Evolutionary conservation across 257 asterid genomes (phyloP).

Genomic region (Linaria vulgaris): DNA sequence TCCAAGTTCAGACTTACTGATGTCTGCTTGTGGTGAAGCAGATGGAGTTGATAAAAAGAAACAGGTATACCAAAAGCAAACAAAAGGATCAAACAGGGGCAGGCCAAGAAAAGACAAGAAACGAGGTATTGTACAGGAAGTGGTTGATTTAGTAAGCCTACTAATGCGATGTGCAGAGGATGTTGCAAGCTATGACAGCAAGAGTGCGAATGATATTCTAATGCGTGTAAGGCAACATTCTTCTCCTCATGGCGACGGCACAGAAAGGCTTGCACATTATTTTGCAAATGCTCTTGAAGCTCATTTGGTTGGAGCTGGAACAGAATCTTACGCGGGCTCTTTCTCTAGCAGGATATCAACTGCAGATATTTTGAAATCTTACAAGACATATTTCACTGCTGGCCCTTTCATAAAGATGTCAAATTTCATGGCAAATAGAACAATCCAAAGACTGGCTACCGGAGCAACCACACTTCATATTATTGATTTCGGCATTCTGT

Average conservation of each 20-base stretch:
- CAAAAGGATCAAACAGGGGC: constrained; percentile 30
- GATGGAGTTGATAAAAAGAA: constrained; percentile 2
- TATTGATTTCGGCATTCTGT: constrained; percentile 46
- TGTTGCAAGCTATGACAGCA: constrained; percentile 35
- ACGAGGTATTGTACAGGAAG: constrained; percentile 24
- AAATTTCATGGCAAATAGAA: constrained; percentile 39
- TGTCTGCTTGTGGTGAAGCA: neutral
- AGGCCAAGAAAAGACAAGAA: constrained; percentile 39
- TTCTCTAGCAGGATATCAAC: constrained; percentile 36
- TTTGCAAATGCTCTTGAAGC: constrained; percentile 53
- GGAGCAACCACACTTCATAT: constrained; percentile 40
- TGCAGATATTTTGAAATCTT: constrained; percentile 39
- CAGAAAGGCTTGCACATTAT: constrained; percentile 46
- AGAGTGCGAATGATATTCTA: constrained; percentile 28
- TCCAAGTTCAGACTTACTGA: neutral
- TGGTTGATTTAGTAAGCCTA: constrained; percentile 41
- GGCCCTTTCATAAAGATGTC: constrained; percentile 51
- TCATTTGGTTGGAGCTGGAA: constrained; percentile 45
- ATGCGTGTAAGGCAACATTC: constrained; percentile 41
- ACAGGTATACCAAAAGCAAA: constrained; percentile 12
- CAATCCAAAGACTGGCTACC: constrained; percentile 33
- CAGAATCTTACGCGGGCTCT: constrained; percentile 18
- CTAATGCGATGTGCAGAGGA: constrained; percentile 52
- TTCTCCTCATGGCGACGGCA: constrained; percentile 46
- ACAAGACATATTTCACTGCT: constrained; percentile 40